Conservation (phyloP, 2,329 filamentous ascomycete genomes). For the Aspergillus fructus region DNA sequence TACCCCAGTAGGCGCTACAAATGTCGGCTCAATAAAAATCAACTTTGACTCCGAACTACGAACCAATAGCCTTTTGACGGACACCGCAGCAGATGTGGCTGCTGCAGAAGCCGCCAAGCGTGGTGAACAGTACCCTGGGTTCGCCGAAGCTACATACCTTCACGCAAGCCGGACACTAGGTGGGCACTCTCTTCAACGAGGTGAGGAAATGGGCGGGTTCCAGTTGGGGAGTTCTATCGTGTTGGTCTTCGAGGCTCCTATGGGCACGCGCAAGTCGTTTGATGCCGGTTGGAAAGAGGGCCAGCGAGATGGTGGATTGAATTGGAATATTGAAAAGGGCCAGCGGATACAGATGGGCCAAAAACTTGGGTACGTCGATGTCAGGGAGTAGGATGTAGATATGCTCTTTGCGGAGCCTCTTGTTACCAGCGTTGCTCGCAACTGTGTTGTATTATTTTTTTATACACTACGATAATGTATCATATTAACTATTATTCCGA, state of each 20-base stretch:
- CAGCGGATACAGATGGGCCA: conserved; percentile 88
- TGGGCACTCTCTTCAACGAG: conserved; percentile 78
- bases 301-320: conserved; percentile 68
- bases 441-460: not conserved
- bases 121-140: conserved; percentile 85
- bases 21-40: conserved; percentile 93
- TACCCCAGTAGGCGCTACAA: conserved; percentile 93
- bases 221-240: conserved; percentile 94
- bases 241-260: conserved; percentile 91
- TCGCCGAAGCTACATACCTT: conserved; percentile 85
- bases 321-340: conserved; percentile 83
- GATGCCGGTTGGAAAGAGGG: conserved; percentile 62
- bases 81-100: conserved; percentile 84
- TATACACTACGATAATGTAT: not conserved
- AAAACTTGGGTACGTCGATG: conserved; percentile 70
- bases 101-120: conserved; percentile 73
- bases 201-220: conserved; percentile 98
- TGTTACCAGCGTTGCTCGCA: not conserved
- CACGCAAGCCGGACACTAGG: conserved; percentile 73
- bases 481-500: not conserved
- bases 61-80: conserved; percentile 87
- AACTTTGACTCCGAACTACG: conserved; percentile 95
- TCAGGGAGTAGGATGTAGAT: conserved; percentile 16
- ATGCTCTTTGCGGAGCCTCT: not conserved
- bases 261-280: conserved; percentile 56